These are phyloP conservation scores for Pythium inflatum DNA, from an alignment of 352 stramenopile genomes.

Conservation along the genomic window DNA sequence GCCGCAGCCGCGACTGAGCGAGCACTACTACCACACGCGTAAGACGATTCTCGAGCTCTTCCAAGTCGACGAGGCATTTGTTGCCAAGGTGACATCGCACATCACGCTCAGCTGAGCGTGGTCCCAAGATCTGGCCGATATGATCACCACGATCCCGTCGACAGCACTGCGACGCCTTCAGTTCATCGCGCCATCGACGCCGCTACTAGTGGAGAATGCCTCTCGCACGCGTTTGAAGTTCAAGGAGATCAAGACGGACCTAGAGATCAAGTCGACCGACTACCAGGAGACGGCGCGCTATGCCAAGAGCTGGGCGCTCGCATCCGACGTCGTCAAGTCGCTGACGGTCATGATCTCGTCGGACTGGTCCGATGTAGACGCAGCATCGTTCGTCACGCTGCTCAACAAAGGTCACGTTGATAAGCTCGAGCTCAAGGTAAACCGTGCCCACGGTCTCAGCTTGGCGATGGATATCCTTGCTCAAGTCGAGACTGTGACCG, in stretches of 20 bases:
- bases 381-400: neutral
- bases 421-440: neutral
- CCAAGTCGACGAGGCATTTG: slow-evolving; percentile 14
- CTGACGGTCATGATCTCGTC: neutral
- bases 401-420: neutral
- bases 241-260: neutral
- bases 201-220: neutral
- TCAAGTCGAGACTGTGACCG: neutral
- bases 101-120: neutral
- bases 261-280: too few species aligned
- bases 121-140: neutral
- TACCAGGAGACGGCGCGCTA: too few species aligned
- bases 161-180: neutral
- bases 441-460: neutral
- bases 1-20: neutral
- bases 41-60: slow-evolving; percentile 1
- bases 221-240: neutral
- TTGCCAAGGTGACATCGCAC: neutral
- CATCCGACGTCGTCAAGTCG: neutral
- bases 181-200: neutral
- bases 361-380: neutral
- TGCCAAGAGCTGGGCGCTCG: neutral
- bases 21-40: slow-evolving; percentile 3
- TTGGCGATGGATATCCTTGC: neutral
- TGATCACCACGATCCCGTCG: neutral